These are phyloP conservation scores for Exophiala lecanii-corni DNA, from an alignment of 2,329 filamentous ascomycete genomes.

Conservation along the genomic window DNA sequence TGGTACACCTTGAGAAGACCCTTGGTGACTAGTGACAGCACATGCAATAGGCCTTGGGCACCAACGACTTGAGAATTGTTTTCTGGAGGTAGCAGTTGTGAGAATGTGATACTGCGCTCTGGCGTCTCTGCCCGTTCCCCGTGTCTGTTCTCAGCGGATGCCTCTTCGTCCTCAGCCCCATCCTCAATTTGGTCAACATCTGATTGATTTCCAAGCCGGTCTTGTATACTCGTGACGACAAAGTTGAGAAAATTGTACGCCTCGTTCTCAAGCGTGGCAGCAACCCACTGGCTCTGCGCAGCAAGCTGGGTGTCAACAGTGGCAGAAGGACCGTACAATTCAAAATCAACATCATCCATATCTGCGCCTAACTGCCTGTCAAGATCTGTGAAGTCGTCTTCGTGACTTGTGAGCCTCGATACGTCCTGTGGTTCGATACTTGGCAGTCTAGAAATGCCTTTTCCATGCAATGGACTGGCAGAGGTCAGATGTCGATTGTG, in stretches of 20 bases:
- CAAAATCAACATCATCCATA: conserved; percentile 33
- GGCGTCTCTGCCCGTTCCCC: conserved; percentile 5
- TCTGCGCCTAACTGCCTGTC: conserved; percentile 31
- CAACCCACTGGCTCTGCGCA: conserved; percentile 42
- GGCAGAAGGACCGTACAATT: conserved; percentile 43
- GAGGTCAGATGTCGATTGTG: conserved; percentile 52
- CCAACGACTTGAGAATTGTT: conserved; percentile 57
- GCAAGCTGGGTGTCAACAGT: conserved; percentile 48
- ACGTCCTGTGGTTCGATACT: conserved; percentile 8
- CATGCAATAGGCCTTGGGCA: conserved; percentile 71
- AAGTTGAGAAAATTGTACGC: conserved; percentile 61
- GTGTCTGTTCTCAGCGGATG: conserved; percentile 7
- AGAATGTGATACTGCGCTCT: conserved; percentile 49
- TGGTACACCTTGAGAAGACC: conserved; percentile 61
- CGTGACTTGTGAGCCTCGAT: conserved; percentile 14
- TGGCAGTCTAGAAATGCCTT: conserved; percentile 28
- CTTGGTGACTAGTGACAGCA: conserved; percentile 66
- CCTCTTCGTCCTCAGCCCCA: conserved; percentile 16
- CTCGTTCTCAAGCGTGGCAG: conserved; percentile 53
- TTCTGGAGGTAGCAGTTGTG: conserved; percentile 59
- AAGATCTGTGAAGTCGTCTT: conserved; percentile 30
- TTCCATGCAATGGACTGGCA: conserved; percentile 54
- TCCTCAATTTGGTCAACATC: conserved; percentile 31
- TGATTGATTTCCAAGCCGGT: conserved; percentile 21
- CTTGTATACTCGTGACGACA: conserved; percentile 45